These are phyloP conservation scores for Thielaviopsis punctulata DNA, from an alignment of 2,329 filamentous ascomycete genomes.

Conservation along the genomic window DNA sequence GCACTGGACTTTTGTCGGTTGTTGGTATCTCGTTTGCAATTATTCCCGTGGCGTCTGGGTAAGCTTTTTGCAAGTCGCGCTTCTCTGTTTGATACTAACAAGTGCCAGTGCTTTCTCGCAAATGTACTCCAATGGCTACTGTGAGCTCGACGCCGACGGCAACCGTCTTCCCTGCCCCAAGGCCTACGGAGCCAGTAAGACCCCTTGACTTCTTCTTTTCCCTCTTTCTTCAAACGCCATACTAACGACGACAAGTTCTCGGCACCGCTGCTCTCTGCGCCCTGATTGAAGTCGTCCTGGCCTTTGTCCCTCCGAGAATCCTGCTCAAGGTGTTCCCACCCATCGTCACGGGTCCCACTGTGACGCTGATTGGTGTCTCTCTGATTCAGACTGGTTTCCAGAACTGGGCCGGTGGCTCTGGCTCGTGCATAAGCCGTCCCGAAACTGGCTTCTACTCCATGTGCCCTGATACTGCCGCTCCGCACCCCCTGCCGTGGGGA, in stretches of 20 bases:
- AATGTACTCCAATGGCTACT: slow-evolving; percentile 62
- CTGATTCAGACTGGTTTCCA: slow-evolving; percentile 56
- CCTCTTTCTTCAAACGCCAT: slow-evolving; percentile 30
- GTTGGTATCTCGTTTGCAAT: slow-evolving; percentile 65
- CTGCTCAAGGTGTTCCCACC: slow-evolving; percentile 64
- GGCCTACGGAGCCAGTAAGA: slow-evolving; percentile 43
- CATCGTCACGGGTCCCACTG: slow-evolving; percentile 54
- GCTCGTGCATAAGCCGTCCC: slow-evolving; percentile 33
- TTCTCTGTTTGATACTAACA: background rate
- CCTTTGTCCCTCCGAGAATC: slow-evolving; percentile 52
- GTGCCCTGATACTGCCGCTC: slow-evolving; percentile 51
- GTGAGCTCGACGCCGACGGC: slow-evolving; percentile 40
- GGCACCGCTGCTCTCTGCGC: slow-evolving; percentile 51
- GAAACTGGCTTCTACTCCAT: slow-evolving; percentile 38
- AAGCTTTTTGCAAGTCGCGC: background rate
- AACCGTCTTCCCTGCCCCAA: slow-evolving; percentile 56
- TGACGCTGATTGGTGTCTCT: slow-evolving; percentile 54
- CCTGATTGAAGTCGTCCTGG: slow-evolving; percentile 54
- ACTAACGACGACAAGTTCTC: slow-evolving; percentile 36
- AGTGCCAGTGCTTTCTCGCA: slow-evolving; percentile 40
- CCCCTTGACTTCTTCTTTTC: background rate
- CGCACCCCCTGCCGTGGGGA: slow-evolving; percentile 60
- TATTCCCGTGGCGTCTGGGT: slow-evolving; percentile 53
- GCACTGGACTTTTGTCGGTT: slow-evolving; percentile 65
- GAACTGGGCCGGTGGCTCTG: slow-evolving; percentile 62